A percentile compares a stretch with the other conserved stretches of the same genome.
Evolutionary conservation across 495 filamentous ascomycete species (phyloP).

Genomic region (Podospora sp.): DNA sequence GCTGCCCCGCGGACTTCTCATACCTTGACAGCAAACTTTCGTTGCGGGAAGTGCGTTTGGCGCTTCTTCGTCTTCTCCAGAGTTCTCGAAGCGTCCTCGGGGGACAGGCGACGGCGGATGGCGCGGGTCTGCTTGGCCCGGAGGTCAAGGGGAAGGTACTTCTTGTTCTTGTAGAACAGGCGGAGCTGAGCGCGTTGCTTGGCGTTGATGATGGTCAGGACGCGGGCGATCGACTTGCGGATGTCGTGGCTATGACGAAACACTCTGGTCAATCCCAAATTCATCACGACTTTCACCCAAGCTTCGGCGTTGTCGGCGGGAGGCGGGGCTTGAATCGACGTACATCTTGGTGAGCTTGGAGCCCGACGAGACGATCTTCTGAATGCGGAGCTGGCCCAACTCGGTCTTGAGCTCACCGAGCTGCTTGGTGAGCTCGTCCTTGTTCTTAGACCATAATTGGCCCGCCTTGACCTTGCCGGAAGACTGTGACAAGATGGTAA

Average conservation of each 20-base stretch:
- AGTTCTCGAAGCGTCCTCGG: slow-evolving; percentile 77
- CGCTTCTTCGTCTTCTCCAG: slow-evolving; percentile 95
- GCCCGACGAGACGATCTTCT: slow-evolving; percentile 93
- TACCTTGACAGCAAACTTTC: slow-evolving; percentile 99
- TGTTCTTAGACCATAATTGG: slow-evolving; percentile 98
- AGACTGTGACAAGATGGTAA: slow-evolving; percentile 61
- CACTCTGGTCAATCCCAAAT: not conserved
- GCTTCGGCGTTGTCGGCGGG: slow-evolving; percentile 1
- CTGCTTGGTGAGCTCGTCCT: slow-evolving; percentile 91
- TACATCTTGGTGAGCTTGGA: slow-evolving; percentile 98
- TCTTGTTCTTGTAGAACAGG: slow-evolving; percentile 99
- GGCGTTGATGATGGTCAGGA: slow-evolving; percentile 98
- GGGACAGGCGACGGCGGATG: slow-evolving; percentile 87
- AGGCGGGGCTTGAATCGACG: slow-evolving; percentile 41
- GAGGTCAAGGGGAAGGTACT: slow-evolving; percentile 96
- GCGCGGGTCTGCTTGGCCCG: slow-evolving; percentile 95
- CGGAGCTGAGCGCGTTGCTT: slow-evolving; percentile 97
- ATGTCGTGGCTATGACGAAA: slow-evolving; percentile 80
- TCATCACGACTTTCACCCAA: not conserved
- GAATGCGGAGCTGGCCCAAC: slow-evolving; percentile 87
- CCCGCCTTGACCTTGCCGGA: slow-evolving; percentile 89
- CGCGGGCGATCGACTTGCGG: slow-evolving; percentile 97
- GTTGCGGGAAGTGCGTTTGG: slow-evolving; percentile 91
- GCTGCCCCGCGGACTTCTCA: slow-evolving; percentile 11
- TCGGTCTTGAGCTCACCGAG: slow-evolving; percentile 92